Base-by-base conservation (phyloP, 2,329 filamentous ascomycete genomes). In the Fusarium euwallaceae region DNA sequence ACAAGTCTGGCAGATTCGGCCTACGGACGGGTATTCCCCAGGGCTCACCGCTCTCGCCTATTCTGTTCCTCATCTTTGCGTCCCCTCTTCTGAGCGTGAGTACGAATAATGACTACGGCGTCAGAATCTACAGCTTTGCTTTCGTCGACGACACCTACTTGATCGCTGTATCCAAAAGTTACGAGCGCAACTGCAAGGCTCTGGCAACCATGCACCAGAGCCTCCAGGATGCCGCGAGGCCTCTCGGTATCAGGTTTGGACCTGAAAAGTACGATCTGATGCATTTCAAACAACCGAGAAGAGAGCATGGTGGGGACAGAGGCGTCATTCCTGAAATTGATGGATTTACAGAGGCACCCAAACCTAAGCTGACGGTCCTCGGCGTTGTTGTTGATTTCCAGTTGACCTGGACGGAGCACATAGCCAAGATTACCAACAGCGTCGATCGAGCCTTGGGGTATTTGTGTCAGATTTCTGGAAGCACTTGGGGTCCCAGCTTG, bases 1-100 rank as follows among this genome's bases (percentile, higher is more conserved):
- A 62, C n/a, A 20, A 32, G 17, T 67, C 68, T 3, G 20, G 60
- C 0, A 3, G 1, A 4, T 43, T 69, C 5, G 14, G 2, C 12
- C 22, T 69, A 4, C 65, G 67, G 3, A 60, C 59, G 4, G 69
- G 73, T 20, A 72, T 75, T 32, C 71, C 73, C 3, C 73, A 74
- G 53, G 70, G 71, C 3, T 66, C 64, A 1, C 64, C 62, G 4
- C 32, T 73, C 4, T 74, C 72, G 4, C 10, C 67, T 3, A 29
- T 74, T 2, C 32, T 74, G 3, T 74, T 73, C 12, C 34, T 61
- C 16, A 43, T 74, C 37, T 69, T 71, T 17, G 55, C 43, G 2
- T 48, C 65, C 0, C 61, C 71, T 29, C 29, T 72, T 8, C 9
- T 27, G 32, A 6, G 10, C 17, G 36, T 32, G 39, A 6, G 16